Evolutionary conservation across 768 basidiomycete species (phyloP).

Genomic region (Leucocoprinus sp.): DNA sequence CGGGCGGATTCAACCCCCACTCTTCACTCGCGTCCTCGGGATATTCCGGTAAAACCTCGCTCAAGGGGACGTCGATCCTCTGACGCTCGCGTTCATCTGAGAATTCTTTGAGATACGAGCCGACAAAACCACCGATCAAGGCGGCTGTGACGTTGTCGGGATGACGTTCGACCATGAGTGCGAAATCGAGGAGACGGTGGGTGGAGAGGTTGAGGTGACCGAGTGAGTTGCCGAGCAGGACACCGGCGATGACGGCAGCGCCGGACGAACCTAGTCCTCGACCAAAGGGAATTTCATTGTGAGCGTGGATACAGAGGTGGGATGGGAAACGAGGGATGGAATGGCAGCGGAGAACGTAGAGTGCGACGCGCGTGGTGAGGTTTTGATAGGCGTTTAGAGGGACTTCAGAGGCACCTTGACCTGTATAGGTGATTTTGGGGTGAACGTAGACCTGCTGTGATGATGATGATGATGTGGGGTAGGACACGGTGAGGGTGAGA

Average conservation of each 20-base stretch:
- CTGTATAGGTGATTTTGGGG: conserved; percentile 69
- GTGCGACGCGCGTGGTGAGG: conserved; percentile 91
- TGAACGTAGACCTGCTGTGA: conserved; percentile 22
- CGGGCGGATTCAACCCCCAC: conserved; percentile 86
- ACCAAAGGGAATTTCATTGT: conserved; percentile 97
- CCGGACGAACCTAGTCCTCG: conserved; percentile 96
- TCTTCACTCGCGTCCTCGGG: conserved; percentile 86
- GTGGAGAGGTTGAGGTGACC: conserved; percentile 62
- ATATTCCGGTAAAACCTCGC: conserved; percentile 94
- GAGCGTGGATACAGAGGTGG: conserved; percentile 62
- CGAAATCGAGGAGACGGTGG: conserved; percentile 84
- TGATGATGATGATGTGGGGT: background rate
- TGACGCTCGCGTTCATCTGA: conserved; percentile 68
- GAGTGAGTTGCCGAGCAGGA: conserved; percentile 80
- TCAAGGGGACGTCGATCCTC: conserved; percentile 85
- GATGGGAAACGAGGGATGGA: conserved; percentile 66
- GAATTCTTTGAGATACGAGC: conserved; percentile 91
- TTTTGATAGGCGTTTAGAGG: conserved; percentile 96
- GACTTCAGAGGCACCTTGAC: conserved; percentile 86
- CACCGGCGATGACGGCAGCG: conserved; percentile 97
- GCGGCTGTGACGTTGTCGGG: conserved; percentile 99
- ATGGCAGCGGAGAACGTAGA: conserved; percentile 95
- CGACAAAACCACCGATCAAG: conserved; percentile 93
- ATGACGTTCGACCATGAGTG: conserved; percentile 98
- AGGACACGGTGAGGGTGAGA: conserved; percentile 21